These are phyloP conservation scores for Fusarium subtropicale DNA, from an alignment of 2,329 filamentous ascomycete species.

Conservation along the genomic window DNA sequence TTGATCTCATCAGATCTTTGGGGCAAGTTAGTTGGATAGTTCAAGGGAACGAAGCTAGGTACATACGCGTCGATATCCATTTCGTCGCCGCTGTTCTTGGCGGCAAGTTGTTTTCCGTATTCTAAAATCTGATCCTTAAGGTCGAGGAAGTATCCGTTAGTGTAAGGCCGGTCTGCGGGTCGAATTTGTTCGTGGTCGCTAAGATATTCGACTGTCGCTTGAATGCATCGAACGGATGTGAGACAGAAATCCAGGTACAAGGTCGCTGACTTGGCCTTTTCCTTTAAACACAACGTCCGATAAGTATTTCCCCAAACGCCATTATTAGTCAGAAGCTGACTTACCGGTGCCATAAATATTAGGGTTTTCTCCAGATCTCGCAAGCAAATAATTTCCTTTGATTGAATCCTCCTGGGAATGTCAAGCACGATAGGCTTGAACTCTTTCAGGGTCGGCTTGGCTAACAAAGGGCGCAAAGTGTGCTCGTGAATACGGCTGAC, in stretches of 20 bases:
- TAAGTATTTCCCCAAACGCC: slow-evolving; percentile 73
- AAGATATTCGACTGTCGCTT: slow-evolving; percentile 87
- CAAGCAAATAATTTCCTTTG: slow-evolving; percentile 88
- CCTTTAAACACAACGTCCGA: slow-evolving; percentile 79
- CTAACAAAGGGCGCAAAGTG: slow-evolving; percentile 81
- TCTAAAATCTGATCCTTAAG: slow-evolving; percentile 92
- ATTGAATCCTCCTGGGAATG: slow-evolving; percentile 81
- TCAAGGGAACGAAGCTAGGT: slow-evolving; percentile 49
- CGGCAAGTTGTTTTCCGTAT: slow-evolving; percentile 86
- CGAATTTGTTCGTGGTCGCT: slow-evolving; percentile 88
- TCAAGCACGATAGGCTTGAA: slow-evolving; percentile 85
- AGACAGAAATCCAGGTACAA: slow-evolving; percentile 90
- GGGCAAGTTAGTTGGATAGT: slow-evolving; percentile 47
- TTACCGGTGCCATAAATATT: slow-evolving; percentile 92
- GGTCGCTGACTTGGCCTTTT: slow-evolving; percentile 76
- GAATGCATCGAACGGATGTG: slow-evolving; percentile 88
- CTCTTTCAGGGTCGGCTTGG: slow-evolving; percentile 77
- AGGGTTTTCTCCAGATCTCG: slow-evolving; percentile 95
- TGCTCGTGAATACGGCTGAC: slow-evolving; percentile 82
- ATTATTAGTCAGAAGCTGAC: slow-evolving; percentile 70
- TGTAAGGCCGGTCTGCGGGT: slow-evolving; percentile 89
- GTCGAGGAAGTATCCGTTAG: slow-evolving; percentile 96
- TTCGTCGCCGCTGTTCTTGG: slow-evolving; percentile 71
- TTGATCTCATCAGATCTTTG: slow-evolving; percentile 74
- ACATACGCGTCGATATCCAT: slow-evolving; percentile 71